Evolutionary conservation across 1,284 basidiomycete species (phyloP).

Genomic region (Cutaneotrichosporon sp.): DNA sequence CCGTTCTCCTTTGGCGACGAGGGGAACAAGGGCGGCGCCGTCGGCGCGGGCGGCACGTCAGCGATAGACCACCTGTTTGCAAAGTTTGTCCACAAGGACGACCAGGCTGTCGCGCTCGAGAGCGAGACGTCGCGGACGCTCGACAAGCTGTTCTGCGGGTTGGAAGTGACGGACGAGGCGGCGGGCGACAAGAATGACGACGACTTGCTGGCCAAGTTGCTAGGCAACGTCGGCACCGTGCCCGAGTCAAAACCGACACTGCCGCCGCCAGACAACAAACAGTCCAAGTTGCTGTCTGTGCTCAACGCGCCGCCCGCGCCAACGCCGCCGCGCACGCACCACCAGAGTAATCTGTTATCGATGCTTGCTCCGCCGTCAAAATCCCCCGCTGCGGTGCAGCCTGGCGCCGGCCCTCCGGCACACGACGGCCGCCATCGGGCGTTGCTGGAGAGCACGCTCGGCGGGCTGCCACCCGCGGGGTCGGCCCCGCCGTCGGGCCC

Average conservation of each 20-base stretch:
- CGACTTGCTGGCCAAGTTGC: constrained; percentile 31
- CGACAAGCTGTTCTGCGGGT: constrained; percentile 28
- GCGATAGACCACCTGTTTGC: constrained; percentile 39
- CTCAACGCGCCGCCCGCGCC: constrained; percentile 1
- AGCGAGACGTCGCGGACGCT: constrained; percentile 31
- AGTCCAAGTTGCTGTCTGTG: constrained; percentile 12
- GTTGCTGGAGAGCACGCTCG: constrained; percentile 1
- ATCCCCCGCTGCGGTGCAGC: neutral
- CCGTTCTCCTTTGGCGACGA: constrained; percentile 32
- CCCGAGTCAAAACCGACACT: neutral
- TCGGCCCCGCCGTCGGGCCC: no score
- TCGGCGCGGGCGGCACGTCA: neutral
- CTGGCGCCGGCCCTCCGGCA: no score
- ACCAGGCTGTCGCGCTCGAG: constrained; percentile 18
- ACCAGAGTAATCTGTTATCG: constrained; percentile 15
- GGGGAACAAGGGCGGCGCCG: neutral
- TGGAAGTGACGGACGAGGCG: constrained; percentile 15
- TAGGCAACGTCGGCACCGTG: constrained; percentile 24
- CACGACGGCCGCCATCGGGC: constrained; percentile 7
- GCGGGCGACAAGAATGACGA: constrained; percentile 23
- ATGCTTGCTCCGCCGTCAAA: constrained; percentile 10
- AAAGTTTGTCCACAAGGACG: constrained; percentile 38
- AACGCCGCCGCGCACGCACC: constrained; percentile 3
- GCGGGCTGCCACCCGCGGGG: neutral
- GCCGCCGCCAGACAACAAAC: constrained; percentile 7